Evolutionary conservation across 495 filamentous ascomycete species (phyloP), one percentile per base, ranked within the genome.

Genomic region (Jackrogersella multiformis): DNA sequence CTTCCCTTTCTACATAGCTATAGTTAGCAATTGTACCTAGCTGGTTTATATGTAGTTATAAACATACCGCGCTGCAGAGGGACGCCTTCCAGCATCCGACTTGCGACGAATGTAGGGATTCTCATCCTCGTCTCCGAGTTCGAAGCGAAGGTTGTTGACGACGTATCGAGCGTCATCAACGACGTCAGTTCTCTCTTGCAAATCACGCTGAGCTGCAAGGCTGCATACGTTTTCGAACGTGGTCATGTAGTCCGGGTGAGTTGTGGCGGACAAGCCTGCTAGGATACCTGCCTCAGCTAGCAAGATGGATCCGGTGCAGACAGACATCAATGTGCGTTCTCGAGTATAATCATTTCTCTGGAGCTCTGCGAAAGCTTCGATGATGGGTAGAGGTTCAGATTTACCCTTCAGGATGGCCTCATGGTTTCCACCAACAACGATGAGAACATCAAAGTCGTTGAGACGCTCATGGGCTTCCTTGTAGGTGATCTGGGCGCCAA

Each of bases 141-240:
- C 89, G 74, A 91, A 92, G 55, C 89, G 87, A 42, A 89, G 83
- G 74, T 92, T 92, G 79, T 92, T 92, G 71, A 93, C 90, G 7
- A 93, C 85, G 66, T 92, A 93, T 68, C 91, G 83, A 72, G 90
- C 88, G 54, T 84, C 79, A 62, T 93, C 89, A 61, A 92, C 81
- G 39, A 94, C 88, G 64, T 92, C 88, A 45, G 88, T 88, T 48
- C 86, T 82, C 74, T 88, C 85, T n/a, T 81, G 79, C 16, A 83
- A 52, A 58, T 85, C 81, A 30, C 82, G 77, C 23, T 82, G 80
- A 7, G 87, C 82, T 42, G 87, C 87, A 64, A 90, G 83, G 69
- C 86, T 86, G 75, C 89, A 91, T 36, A 92, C 73, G 54, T 80
- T 87, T 77, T 92, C 89, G 42, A 94, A 81, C 15, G 79, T 86